Conservation (phyloP, 2,329 filamentous ascomycete genomes). For the Pseudogymnoascus sp. region DNA sequence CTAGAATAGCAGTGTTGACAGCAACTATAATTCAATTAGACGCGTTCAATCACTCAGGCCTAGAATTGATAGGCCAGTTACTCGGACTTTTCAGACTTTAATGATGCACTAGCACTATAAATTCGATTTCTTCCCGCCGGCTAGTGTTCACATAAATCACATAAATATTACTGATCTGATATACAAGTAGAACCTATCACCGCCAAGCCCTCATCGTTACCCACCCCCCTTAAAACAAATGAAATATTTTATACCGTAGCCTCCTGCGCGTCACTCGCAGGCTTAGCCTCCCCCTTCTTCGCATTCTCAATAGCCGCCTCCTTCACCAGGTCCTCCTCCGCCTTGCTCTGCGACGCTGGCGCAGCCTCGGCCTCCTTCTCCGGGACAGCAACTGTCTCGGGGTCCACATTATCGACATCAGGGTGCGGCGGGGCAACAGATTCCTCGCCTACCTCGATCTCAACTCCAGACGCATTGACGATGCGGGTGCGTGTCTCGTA, state of each 20-base stretch:
- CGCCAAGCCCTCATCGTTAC: neutral
- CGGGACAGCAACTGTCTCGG: constrained; percentile 42
- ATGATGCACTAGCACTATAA: neutral
- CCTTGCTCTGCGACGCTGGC: constrained; percentile 32
- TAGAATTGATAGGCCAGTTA: neutral
- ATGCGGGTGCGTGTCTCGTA: constrained; percentile 92
- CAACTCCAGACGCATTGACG: constrained; percentile 70
- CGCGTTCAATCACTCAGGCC: neutral
- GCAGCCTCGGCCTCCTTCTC: constrained; percentile 30
- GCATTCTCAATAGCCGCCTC: constrained; percentile 48
- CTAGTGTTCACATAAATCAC: constrained; percentile 3
- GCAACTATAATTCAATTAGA: neutral
- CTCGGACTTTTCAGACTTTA: neutral
- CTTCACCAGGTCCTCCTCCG: constrained; percentile 46
- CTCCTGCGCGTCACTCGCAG: constrained; percentile 54
- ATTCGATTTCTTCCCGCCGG: neutral
- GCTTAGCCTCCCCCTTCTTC: constrained; percentile 42
- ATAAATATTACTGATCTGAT: constrained; percentile 9
- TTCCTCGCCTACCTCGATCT: constrained; percentile 38
- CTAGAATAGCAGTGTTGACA: neutral
- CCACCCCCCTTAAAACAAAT: neutral
- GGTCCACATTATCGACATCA: constrained; percentile 47
- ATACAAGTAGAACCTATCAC: constrained; percentile 5
- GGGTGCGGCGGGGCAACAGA: constrained; percentile 24
- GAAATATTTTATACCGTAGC: constrained; percentile 29